A percentile compares a stretch with the other conserved stretches of the same genome.
phyloP scores from a whole-genome alignment of 805 yeast genomes.

The Candida odintsovae region DNA sequence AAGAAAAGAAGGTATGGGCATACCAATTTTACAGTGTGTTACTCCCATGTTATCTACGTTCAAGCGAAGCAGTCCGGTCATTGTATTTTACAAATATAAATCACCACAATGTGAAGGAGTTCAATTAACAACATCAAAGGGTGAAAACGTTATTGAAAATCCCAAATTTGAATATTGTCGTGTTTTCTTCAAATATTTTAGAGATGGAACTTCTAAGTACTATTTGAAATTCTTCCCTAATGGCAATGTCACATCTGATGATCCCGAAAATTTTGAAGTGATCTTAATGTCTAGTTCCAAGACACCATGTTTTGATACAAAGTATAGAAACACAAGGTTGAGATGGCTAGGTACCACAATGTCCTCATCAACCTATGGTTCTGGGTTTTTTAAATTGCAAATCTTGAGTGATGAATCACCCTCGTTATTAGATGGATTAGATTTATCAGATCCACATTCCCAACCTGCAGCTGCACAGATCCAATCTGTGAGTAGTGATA shows the following conservation, averaged over 20 bases:
- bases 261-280: conserved; percentile 19
- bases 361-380: conserved; percentile 28
- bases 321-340: conserved; percentile 25
- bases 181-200: conserved; percentile 21
- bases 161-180: conserved; percentile 29
- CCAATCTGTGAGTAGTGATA: neutral
- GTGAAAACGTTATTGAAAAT: conserved; percentile 1
- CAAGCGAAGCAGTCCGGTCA: conserved; percentile 22
- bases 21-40: conserved; percentile 31
- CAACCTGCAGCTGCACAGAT: conserved; percentile 1
- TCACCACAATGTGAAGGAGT: conserved; percentile 8
- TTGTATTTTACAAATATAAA: conserved; percentile 26
- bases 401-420: conserved; percentile 30
- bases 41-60: conserved; percentile 27
- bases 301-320: conserved; percentile 29
- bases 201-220: conserved; percentile 24
- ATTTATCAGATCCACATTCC: neutral
- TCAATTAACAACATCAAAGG: neutral
- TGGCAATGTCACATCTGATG: conserved; percentile 6
- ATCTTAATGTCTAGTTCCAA: conserved; percentile 26
- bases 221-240: conserved; percentile 25
- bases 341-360: conserved; percentile 37
- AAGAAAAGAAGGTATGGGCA: conserved; percentile 22
- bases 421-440: conserved; percentile 21
- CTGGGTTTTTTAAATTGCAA: conserved; percentile 28